A percentile compares a stretch with the other conserved stretches of the same genome.
Conservation (phyloP, 305 asterid species). For the Fraxinus latifolia region DNA sequence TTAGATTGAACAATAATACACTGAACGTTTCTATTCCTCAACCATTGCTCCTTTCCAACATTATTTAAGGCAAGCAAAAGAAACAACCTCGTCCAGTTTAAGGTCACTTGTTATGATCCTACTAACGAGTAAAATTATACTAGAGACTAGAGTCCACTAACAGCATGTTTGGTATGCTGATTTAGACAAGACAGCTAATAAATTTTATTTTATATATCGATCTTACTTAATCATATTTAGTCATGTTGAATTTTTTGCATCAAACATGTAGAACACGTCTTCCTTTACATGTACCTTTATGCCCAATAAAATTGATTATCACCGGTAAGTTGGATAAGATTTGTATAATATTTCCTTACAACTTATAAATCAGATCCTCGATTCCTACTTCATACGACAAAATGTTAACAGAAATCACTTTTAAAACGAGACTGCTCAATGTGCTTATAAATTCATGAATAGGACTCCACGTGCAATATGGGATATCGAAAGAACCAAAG, state of each 20-base stretch:
- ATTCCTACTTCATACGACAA: neutral
- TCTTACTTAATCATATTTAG: neutral
- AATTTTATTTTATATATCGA: neutral
- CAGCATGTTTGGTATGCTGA: neutral
- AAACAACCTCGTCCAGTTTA: neutral
- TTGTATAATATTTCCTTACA: neutral
- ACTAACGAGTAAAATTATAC: neutral
- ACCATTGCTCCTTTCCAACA: neutral
- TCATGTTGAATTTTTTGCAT: neutral
- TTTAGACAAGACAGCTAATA: neutral
- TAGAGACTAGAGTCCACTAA: neutral
- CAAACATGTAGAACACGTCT: neutral
- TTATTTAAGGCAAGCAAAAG: neutral
- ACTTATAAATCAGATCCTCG: neutral
- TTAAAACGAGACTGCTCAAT: neutral
- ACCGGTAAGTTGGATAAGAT: neutral
- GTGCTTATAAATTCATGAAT: neutral
- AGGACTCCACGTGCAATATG: neutral
- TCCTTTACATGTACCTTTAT: neutral
- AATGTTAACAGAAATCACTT: neutral
- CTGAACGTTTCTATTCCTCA: neutral
- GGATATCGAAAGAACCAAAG: neutral
- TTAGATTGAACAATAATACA: neutral
- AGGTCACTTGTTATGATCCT: neutral
- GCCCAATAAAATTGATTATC: neutral